These are phyloP conservation scores for Sclerotinia sclerotiorum DNA, from an alignment of 2,329 filamentous ascomycete genomes.

Conservation along the genomic window DNA sequence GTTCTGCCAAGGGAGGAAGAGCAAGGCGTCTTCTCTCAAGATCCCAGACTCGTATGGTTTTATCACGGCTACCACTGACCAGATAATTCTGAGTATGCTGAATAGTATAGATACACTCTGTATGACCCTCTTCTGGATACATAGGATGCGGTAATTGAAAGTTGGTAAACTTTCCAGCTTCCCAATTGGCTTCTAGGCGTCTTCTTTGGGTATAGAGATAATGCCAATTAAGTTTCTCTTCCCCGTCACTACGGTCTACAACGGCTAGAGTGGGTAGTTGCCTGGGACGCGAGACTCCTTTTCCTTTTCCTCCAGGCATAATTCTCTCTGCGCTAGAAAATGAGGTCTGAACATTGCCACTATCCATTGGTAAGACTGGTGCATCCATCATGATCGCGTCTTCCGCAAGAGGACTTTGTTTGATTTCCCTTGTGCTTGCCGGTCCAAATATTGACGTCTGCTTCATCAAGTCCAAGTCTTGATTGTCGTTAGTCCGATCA, in stretches of 20 bases:
- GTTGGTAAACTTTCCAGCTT: constrained; percentile 74
- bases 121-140: constrained; percentile 78
- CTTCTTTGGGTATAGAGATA: constrained; percentile 88
- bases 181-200: constrained; percentile 88
- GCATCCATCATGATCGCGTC: constrained; percentile 21
- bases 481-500: constrained; percentile 31
- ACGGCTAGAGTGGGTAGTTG: constrained; percentile 44
- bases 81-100: constrained; percentile 84
- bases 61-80: constrained; percentile 90
- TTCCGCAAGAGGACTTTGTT: constrained; percentile 15
- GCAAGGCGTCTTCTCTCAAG: constrained; percentile 72
- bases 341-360: not conserved
- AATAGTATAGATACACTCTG: constrained; percentile 91
- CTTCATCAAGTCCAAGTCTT: constrained; percentile 50
- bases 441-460: constrained; percentile 36
- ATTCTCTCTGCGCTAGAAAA: not conserved
- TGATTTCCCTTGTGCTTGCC: constrained; percentile 12
- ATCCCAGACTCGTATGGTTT: constrained; percentile 86
- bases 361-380: not conserved
- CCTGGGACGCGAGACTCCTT: constrained; percentile 11
- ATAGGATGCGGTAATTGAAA: constrained; percentile 89
- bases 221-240: constrained; percentile 80
- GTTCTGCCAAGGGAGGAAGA: constrained; percentile 70
- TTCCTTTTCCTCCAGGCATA: constrained; percentile 9
- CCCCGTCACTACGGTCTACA: constrained; percentile 51